Conservation (phyloP, 192 early-diverging fungal species). For the Coemansia sp. region DNA sequence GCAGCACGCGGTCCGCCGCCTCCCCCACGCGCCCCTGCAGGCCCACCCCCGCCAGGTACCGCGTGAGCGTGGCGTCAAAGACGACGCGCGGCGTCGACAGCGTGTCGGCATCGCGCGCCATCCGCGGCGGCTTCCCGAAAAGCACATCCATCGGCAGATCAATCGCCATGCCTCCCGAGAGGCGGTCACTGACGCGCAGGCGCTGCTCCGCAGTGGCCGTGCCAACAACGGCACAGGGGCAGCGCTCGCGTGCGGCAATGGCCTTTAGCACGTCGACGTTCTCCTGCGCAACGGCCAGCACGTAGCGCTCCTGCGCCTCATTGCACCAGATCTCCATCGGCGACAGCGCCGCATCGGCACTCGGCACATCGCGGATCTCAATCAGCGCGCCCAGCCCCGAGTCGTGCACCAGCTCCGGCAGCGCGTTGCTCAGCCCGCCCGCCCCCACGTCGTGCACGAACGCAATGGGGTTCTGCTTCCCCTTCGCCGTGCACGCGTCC, state of each 20-base stretch:
- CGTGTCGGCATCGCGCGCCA: constrained; percentile 76
- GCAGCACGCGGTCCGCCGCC: constrained; percentile 75
- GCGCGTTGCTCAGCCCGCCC: constrained; percentile 96
- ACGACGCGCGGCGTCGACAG: constrained; percentile 49
- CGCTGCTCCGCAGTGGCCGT: constrained; percentile 78
- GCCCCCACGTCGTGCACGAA: constrained; percentile 99
- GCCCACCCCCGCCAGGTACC: constrained; percentile 58
- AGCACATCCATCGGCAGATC: constrained; percentile 94
- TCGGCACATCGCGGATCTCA: constrained; percentile 88
- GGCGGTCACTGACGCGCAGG: constrained; percentile 78
- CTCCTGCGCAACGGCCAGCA: constrained; percentile 72
- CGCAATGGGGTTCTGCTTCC: constrained; percentile 79
- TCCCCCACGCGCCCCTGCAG: constrained; percentile 53
- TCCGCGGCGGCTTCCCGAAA: constrained; percentile 97
- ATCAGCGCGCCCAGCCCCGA: constrained; percentile 86
- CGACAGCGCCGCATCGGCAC: constrained; percentile 89
- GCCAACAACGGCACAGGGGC: constrained; percentile 89
- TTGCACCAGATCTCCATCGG: constrained; percentile 99
- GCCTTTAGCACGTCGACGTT: constrained; percentile 63
- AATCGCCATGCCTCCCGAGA: constrained; percentile 65
- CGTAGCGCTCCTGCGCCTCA: constrained; percentile 98
- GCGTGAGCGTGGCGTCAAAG: constrained; percentile 61
- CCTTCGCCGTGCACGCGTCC: constrained; percentile 86
- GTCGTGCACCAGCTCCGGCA: constrained; percentile 98
- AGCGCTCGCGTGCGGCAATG: constrained; percentile 89